Evolutionary conservation across 805 yeast species (phyloP), one percentile per base, ranked within the genome.

Genomic region (Candida golubevii): DNA sequence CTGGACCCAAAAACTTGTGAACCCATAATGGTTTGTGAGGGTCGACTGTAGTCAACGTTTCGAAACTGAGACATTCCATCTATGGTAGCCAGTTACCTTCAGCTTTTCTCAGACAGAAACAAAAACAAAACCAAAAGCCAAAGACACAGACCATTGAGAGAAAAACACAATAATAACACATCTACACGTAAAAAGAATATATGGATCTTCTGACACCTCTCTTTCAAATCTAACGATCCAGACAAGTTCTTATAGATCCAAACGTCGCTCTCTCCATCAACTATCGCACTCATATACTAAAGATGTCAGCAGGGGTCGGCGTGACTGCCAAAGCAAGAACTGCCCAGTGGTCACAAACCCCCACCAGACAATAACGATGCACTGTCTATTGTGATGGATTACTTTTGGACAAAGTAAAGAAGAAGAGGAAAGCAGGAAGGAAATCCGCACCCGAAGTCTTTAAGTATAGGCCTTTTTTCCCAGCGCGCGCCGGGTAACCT

Each of bases 301-400:
- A 44, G 46, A 55, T 54, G 66, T 60, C 60, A 45, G 63, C 38
- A 28, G 26, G 41, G 14, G 42, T 35, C 46, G 41, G 45, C 46
- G 53, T 36, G 39, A 46, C 38, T 31, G 42, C 35, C 41, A 41
- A 39, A 15, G 45, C 71, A 67, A 66, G 54, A 64, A 65, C 71
- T 65, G 71, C 46, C 48, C 46, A 48, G 50, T 44, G 42, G 31
- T 44, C 52, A 42, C 55, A 42, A 45, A 50, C 48, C 45, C 30
- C 39, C 44, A 39, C 47, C 49, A 41, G 56, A 50, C 58, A 64
- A 64, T 63, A 61, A 45, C 55, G 61, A 59, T 67, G 84, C 79
- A 80, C 85, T 80, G 85, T 80, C 85, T 79, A 65, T 60, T 65
- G 81, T 72, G 80, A 77, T 71, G 83, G 84, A 76, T 68, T 61